phyloP scores from a whole-genome alignment of 805 yeast species.

The Schizosaccharomyces osmophilus region DNA sequence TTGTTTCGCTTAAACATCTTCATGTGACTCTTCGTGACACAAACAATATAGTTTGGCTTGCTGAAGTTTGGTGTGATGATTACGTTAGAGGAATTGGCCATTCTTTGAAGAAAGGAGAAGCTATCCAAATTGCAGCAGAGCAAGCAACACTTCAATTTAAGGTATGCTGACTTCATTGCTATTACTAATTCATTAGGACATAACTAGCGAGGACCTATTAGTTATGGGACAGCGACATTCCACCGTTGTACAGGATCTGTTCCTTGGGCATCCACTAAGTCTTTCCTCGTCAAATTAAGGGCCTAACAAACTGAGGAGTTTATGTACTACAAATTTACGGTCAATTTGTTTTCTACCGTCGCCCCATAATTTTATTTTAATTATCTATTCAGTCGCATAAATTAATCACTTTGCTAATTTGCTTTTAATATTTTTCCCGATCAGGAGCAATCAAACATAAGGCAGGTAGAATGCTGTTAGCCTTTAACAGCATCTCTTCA shows the following conservation, averaged over 20 bases:
- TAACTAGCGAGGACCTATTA: not conserved
- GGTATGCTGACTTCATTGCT: not conserved
- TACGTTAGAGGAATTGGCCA: not conserved
- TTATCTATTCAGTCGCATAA: not conserved
- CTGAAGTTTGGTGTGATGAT: not conserved
- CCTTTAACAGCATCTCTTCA: constrained; percentile 69
- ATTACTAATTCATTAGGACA: not conserved
- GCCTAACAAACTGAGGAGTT: not conserved
- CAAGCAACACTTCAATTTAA: not conserved
- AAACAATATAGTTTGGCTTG: not conserved
- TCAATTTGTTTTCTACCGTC: not conserved
- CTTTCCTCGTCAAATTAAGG: not conserved
- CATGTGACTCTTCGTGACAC: not conserved
- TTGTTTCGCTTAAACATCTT: not conserved
- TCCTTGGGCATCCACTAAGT: not conserved
- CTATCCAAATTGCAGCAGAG: not conserved
- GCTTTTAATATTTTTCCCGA: no score
- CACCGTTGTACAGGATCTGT: not conserved
- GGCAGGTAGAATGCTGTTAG: constrained; percentile 56
- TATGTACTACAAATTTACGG: not conserved
- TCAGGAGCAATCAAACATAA: constrained; percentile 15
- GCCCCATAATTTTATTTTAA: not conserved
- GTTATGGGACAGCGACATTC: not conserved
- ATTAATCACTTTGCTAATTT: no score
- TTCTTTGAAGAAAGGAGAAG: not conserved